phyloP scores from a whole-genome alignment of 768 basidiomycete species.

The Mycena rebaudengoi region DNA sequence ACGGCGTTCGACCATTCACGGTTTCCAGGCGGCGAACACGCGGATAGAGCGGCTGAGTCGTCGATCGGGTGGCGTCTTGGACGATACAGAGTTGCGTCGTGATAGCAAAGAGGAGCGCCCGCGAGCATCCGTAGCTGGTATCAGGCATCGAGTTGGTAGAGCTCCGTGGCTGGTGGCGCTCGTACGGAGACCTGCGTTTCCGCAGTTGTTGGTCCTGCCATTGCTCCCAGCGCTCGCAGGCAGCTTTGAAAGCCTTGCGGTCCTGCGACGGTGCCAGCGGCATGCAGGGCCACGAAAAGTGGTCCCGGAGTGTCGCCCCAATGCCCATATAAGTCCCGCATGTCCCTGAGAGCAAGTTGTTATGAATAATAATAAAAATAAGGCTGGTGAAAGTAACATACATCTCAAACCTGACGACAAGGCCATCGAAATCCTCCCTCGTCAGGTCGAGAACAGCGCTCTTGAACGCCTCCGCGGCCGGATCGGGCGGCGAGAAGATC shows the following conservation, averaged over 20 bases:
- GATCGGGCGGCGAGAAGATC: conserved; percentile 18
- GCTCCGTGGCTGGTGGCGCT: conserved; percentile 16
- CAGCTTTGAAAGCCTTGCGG: conserved; percentile 63
- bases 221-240: conserved; percentile 65
- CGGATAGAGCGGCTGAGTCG: conserved; percentile 63
- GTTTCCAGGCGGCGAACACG: conserved; percentile 69
- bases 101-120: too few species aligned
- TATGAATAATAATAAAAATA: neutral
- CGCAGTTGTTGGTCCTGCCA: conserved; percentile 46
- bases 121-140: too few species aligned
- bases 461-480: conserved; percentile 36
- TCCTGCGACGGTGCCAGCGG: conserved; percentile 52
- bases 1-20: conserved; percentile 18
- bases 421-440: conserved; percentile 67
- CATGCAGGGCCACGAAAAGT: conserved; percentile 58
- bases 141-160: conserved; percentile 13
- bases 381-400: conserved; percentile 44
- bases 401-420: conserved; percentile 68
- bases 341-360: conserved; percentile 57
- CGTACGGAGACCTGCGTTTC: conserved; percentile 13
- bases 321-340: conserved; percentile 67
- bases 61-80: conserved; percentile 37
- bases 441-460: conserved; percentile 57
- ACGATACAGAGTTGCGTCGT: conserved; percentile 1
- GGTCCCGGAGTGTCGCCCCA: conserved; percentile 52